Conservation (phyloP, 768 basidiomycete species). For the Termitomyces sp. region DNA sequence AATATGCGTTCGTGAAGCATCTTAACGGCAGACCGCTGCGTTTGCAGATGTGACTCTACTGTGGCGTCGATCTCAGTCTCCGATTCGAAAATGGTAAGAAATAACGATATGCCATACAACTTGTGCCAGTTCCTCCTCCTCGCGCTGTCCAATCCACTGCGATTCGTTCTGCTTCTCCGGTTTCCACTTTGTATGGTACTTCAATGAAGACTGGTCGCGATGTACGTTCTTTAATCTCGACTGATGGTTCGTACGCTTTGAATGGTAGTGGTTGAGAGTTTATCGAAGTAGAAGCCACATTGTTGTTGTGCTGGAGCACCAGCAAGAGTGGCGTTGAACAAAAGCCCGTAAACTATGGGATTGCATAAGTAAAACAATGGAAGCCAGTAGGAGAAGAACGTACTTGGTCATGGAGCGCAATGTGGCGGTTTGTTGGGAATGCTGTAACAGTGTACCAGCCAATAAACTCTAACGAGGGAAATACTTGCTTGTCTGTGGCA, state of each 20-base stretch:
- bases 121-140: constrained; percentile 78
- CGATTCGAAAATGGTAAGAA: not conserved
- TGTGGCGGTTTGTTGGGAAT: constrained; percentile 70
- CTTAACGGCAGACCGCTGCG: constrained; percentile 91
- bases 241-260: constrained; percentile 88
- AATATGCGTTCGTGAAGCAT: constrained; percentile 93
- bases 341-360: constrained; percentile 68
- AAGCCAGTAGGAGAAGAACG: constrained; percentile 4
- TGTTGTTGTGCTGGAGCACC: constrained; percentile 33
- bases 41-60: constrained; percentile 90
- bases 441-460: constrained; percentile 94
- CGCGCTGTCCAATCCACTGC: constrained; percentile 95
- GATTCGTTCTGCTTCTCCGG: constrained; percentile 97
- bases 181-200: constrained; percentile 85
- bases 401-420: constrained; percentile 84
- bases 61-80: constrained; percentile 5
- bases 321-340: constrained; percentile 90
- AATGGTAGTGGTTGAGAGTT: constrained; percentile 80
- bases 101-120: constrained; percentile 37
- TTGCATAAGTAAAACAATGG: not conserved
- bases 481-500: constrained; percentile 88
- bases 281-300: constrained; percentile 19
- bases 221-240: constrained; percentile 77
- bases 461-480: constrained; percentile 94
- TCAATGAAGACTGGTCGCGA: constrained; percentile 80